Base-by-base conservation (phyloP, 495 filamentous ascomycete species). In the Aspergillus cristatus region DNA sequence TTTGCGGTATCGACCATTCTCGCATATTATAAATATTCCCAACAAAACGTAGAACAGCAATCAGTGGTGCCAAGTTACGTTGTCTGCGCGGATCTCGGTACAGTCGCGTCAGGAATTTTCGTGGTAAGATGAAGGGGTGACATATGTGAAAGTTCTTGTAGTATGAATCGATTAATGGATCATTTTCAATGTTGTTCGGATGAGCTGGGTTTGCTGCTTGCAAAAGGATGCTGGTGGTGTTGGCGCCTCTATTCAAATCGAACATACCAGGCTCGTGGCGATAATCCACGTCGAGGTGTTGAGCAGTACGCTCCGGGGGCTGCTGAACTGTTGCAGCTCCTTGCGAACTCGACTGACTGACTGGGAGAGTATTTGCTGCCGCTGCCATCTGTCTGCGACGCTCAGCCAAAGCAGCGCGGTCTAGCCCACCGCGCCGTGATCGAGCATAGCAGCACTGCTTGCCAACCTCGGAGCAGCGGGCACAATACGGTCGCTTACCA, bases 111-210 rank as follows among this genome's bases (percentile, higher is more conserved):
- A 60, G 16, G 17, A 55, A 36, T 10, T 30, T 43, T 18, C 22
- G 38, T 10, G 57, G 57, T 34, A 47, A 22, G 14, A 57, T 14
- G 16, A 53, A 51, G 6, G 57, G 57, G 35, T 57, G 54, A 10
- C 43, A 53, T 10, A 12, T 38, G 32, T 55, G 57, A 18, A 60
- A 57, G n/a, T 54, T 48, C 11, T 46, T 36, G 28, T 57, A 60
- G 31, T 57, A 60, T 14, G 51, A 51, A 32, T 57, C 45, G 24
- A 60, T 37, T 15, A 57, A 41, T 0, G 35, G 11, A 30, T 56
- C 53, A 16, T 37, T 43, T 18, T 44, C 47, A 14, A 56, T 50
- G 13, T 35, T 38, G 22, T 17, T 24, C 18, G 16, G 13, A 12
- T 26, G 6, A 18, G 32, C 8, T 38, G 18, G 14, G 26, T 7